Base-by-base conservation (phyloP, 352 stramenopile genomes). In the Pythium utonaiense region DNA sequence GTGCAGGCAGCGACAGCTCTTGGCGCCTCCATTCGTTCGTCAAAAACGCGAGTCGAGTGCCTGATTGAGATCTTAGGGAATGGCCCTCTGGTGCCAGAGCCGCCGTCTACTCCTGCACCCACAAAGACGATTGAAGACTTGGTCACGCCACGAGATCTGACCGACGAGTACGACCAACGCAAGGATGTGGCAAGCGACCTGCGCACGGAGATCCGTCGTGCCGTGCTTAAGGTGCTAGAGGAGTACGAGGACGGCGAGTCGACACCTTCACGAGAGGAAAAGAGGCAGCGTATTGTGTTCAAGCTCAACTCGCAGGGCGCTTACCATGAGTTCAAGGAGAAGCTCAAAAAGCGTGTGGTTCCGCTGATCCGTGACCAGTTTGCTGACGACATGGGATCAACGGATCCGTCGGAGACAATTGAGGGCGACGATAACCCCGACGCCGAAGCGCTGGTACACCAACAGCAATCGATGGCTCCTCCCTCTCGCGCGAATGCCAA, bases 301-400 rank as follows among this genome's bases (percentile, higher is more conserved):
- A 69, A 82, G 9, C 68, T 95, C 3, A 95, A 95, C 62, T 78
- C 83, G 3, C 71, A 91, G 31, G 82, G 84, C 14, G 61, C 74
- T 25, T 95, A 95, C 64, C 84, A 93, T 57, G 70, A 69, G 19
- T 91, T 95, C 54, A 95, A 93, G 53, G 80, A 95, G 58, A 64
- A 80, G 47, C 80, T 95, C 45, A 92, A 92, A 70, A 90, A 89
- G 60, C 82, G 75, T 41, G 71, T 94, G n/a, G 69, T 93, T 8
- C 73, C 78, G 8, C 49, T 95, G 12, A 86, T 93, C 40, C 79
- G 81, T 10, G 76, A 91, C 50, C 66, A 68, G 21, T 86, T 71
- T 16, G 61, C 51, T 0, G 65, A 57, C 31, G 36, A 57, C 12
- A 66, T 28, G 60, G 60, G 38, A 61, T 64, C 17, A 52, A 71